Conservation (phyloP, 805 yeast species). For the Nadsonia fulvescens region DNA sequence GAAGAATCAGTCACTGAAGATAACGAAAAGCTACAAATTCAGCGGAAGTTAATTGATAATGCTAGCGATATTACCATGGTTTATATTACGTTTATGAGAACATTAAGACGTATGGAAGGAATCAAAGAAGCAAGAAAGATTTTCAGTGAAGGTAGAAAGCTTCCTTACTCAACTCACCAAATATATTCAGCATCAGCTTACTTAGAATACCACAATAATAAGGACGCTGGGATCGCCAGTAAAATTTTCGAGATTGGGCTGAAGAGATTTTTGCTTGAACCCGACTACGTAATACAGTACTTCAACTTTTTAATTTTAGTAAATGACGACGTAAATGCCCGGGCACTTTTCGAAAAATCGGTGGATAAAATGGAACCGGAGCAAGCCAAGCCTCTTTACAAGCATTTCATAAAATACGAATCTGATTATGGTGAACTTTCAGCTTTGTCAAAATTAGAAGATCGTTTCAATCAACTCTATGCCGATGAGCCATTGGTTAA, state of each 20-base stretch:
- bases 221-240: conserved; percentile 41
- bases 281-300: conserved; percentile 49
- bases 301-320: conserved; percentile 50
- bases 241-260: conserved; percentile 68
- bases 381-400: conserved; percentile 28
- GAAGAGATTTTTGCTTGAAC: conserved; percentile 34
- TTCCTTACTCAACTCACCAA: conserved; percentile 47
- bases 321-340: conserved; percentile 57
- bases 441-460: conserved; percentile 48
- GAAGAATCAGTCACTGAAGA: conserved; percentile 8
- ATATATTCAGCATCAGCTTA: conserved; percentile 68
- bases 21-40: conserved; percentile 9
- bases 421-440: conserved; percentile 50
- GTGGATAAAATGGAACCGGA: conserved; percentile 32
- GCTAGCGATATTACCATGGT: conserved; percentile 38
- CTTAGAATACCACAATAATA: conserved; percentile 53
- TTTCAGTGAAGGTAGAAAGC: conserved; percentile 53
- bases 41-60: conserved; percentile 10
- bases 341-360: conserved; percentile 68
- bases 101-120: conserved; percentile 48
- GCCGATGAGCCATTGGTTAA: conserved; percentile 35
- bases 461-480: conserved; percentile 45
- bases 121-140: conserved; percentile 54
- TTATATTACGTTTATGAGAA: conserved; percentile 52
- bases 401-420: conserved; percentile 49